Evolutionary conservation across 1,284 basidiomycete genomes (phyloP), one percentile per base, ranked within the genome.

Genomic region (Ustilago shanxiensis): DNA sequence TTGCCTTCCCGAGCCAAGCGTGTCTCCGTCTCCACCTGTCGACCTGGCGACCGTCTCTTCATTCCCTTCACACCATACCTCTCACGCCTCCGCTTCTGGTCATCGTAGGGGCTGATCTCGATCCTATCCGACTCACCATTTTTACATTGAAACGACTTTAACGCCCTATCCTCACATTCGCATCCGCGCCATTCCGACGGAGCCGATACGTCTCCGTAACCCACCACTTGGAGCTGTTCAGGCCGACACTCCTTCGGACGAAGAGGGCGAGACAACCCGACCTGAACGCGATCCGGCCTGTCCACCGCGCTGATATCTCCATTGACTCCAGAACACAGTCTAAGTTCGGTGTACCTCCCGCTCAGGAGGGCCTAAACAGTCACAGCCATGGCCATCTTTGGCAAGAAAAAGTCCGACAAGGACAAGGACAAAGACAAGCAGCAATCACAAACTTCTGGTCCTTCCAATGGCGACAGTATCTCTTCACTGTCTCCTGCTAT

Each of bases 351-450:
- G 56, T 44, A 29, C n/a, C 18, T 22, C 22, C 9, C 20, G 56
- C 10, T 44, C 41, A 16, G 41, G 20, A 44, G 41, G 20, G n/a
- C n/a, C 39, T 16, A 16, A 35, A n/a, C 22, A 37, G 24, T 13
- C 33, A 22, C 61, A 35, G 16, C 22, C 58, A 83, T 83, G 82
- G 80, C 80, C 67, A 83, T 83, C 80, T 83, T 83, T 60, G 82
- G 82, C 66, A 83, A 83, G 72, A 79, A 79, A 61, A 83, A 82
- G 75, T 80, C 81, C 59, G 81, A 83, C 64, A 69, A 72, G 60
- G 72, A 78, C 57, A 74, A 69, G 60, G 69, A 60, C 51, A 67
- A 57, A 31, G 63, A 60, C 45, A 73, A 73, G 52, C 45, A 68
- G 54, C 60, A 14, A 55, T 47, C 9, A n/a, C 41, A 44, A 52